phyloP scores from a whole-genome alignment of 345 rosid species.

The Populus pruinosa region DNA sequence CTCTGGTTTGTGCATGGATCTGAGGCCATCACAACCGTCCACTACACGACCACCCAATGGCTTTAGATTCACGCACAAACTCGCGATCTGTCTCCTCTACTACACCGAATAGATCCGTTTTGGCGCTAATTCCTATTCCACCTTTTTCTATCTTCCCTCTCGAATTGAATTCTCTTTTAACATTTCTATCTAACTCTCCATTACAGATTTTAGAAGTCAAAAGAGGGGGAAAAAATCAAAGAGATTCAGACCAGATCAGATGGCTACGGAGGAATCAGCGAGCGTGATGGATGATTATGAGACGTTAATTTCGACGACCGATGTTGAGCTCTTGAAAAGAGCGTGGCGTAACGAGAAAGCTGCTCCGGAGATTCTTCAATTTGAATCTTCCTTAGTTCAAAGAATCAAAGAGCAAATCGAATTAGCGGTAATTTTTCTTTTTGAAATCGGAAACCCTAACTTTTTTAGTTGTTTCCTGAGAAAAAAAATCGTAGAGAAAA shows the following conservation, averaged over 20 bases:
- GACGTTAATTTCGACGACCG: slow-evolving; percentile 56
- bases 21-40: slow-evolving; percentile 26
- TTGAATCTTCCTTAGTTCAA: slow-evolving; percentile 46
- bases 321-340: slow-evolving; percentile 58
- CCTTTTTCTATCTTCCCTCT: background rate
- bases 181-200: too few species aligned
- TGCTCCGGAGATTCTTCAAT: slow-evolving; percentile 80
- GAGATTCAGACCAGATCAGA: slow-evolving; percentile 5
- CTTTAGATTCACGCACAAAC: slow-evolving; percentile 42
- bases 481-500: background rate
- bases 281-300: slow-evolving; percentile 48
- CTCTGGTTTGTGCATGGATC: slow-evolving; percentile 30
- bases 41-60: background rate
- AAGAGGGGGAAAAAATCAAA: background rate
- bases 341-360: slow-evolving; percentile 96
- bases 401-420: slow-evolving; percentile 60
- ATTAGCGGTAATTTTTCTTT: slow-evolving; percentile 38
- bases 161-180: background rate
- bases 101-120: background rate
- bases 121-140: slow-evolving; percentile 7
- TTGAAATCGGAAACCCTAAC: background rate
- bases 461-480: background rate
- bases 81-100: slow-evolving; percentile 20
- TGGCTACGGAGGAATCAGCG: slow-evolving; percentile 23
- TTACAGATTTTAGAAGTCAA: background rate